A percentile compares a stretch with the other conserved stretches of the same genome.
Evolutionary conservation across 2,329 filamentous ascomycete genomes (phyloP).

Genomic region (Neofusicoccum kwambonambiense): DNA sequence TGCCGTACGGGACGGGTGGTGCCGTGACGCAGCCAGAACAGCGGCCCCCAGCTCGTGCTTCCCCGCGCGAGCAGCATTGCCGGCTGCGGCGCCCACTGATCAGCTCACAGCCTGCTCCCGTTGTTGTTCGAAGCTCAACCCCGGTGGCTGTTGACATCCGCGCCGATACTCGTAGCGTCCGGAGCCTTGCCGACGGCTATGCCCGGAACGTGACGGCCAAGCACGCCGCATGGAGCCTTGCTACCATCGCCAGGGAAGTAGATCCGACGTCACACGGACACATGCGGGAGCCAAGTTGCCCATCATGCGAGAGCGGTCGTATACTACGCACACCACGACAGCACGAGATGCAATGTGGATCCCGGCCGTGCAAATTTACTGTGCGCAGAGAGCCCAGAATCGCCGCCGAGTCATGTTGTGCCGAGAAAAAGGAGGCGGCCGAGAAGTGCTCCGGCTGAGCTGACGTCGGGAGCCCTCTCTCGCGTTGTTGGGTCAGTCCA

Average conservation of each 20-base stretch:
- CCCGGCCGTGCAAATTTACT: not conserved
- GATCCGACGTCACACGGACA: not conserved
- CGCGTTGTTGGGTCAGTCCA: not conserved
- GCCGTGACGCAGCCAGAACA: no score
- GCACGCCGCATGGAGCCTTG: no score
- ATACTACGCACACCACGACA: not conserved
- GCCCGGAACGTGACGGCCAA: no score
- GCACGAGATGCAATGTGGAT: not conserved
- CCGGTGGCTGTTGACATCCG: no score
- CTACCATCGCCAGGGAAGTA: not conserved
- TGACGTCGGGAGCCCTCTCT: not conserved
- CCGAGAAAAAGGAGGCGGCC: conserved; percentile 7
- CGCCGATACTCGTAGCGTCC: no score
- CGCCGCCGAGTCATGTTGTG: not conserved
- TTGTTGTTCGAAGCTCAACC: no score
- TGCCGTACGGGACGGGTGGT: not conserved
- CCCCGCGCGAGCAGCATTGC: no score
- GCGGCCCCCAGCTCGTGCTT: no score
- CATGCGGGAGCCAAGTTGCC: not conserved
- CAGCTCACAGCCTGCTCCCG: no score
- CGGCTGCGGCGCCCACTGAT: no score
- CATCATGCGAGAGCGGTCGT: not conserved
- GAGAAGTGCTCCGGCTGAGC: not conserved
- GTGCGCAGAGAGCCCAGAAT: not conserved
- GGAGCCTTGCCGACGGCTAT: no score